Base-by-base conservation (phyloP, 108 stramenopile genomes). In the Ochromonas danica region DNA sequence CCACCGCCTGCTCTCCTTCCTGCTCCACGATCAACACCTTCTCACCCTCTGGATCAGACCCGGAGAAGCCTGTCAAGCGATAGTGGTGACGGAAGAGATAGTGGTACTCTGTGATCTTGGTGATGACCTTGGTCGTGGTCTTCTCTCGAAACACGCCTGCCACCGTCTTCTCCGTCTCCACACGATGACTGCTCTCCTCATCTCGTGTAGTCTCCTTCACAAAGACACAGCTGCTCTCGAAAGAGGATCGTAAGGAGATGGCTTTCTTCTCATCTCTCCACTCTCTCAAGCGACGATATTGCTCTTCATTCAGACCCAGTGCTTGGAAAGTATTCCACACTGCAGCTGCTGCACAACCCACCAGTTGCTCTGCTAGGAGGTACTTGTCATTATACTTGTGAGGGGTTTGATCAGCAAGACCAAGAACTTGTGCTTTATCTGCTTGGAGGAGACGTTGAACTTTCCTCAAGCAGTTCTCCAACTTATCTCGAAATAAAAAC, bases 371-470 rank as follows among this genome's bases (percentile, higher is more conserved):
- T 10, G 10, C 28, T 36, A 75, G 72, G 14, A 75, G 6, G 25
- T 33, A 75, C 31, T 75, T 75, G 25, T 75, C 72, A 33, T 60
- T 25, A 33, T 33, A 75, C 17, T 41, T 3, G 40, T 75, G 72
- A 45, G 36, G 67, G 10, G 67, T 31, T 40, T 10, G 10, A 70
- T 38, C 67, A 38, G 67, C 67, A 70, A 22, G 17, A 57, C 17
- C 10, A 57, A 57, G 10, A 17, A 10, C 51, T 57, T 57, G 51
- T 57, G 51, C 51, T n/a, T n/a, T n/a, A n/a, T n/a, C n/a, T n/a
- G n/a, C n/a, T n/a, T n/a, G n/a, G n/a, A n/a, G n/a, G n/a, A n/a
- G n/a, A n/a, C n/a, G n/a, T n/a, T n/a, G n/a, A n/a, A n/a, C n/a
- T n/a, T n/a, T n/a, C n/a, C n/a, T n/a, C n/a, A n/a, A n/a, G n/a